Base-by-base conservation (phyloP, 106 monocot species). In the Dioscorea zingiberensis region DNA sequence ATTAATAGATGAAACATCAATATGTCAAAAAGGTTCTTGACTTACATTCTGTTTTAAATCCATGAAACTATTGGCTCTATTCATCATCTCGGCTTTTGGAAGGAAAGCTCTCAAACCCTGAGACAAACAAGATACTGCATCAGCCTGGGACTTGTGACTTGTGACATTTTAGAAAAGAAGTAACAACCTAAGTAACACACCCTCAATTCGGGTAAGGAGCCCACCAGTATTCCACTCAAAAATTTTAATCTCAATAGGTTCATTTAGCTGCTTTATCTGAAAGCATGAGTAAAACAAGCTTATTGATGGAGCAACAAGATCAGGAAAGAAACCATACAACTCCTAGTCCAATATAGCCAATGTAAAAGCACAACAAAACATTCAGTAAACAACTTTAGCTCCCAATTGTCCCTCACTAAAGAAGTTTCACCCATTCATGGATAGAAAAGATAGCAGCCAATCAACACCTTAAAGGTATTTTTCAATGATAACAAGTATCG, bases 141-240 rank as follows among this genome's bases (percentile, higher is more conserved):
- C 19, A 19, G 19, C 15, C 51, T 18, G 51, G 15, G 19, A 3
- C 3, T 18, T 16, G 19, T 2, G 18, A 55, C 18, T 55, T 14
- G n/a, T n/a, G n/a, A n/a, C n/a, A n/a, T 29, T 23, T 13, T 23
- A 62, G 0, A 47, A 65, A 6, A 64, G 8, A 21, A 51, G 7
- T 25, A 27, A 76, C 27, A 63, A 38, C 38, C 4, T 38, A 56
- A 48, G 59, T n/a, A 3, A n/a, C n/a, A n/a, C n/a, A 16, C 62
- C 91, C 91, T 91, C 95, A 63, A 97, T 88, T 77, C 91, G 91
- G 22, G 91, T 81, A 7, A 97, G 80, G 49, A 97, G 77, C 14
- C 95, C 91, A 26, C 91, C 88, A 21, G 91, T 88, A 71, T 97
- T 97, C 95, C 91, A 97, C 48, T 97, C 85, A 58, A 79, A 85